These are phyloP conservation scores for Ogataea saltuana DNA, from an alignment of 805 yeast species.

Conservation along the genomic window DNA sequence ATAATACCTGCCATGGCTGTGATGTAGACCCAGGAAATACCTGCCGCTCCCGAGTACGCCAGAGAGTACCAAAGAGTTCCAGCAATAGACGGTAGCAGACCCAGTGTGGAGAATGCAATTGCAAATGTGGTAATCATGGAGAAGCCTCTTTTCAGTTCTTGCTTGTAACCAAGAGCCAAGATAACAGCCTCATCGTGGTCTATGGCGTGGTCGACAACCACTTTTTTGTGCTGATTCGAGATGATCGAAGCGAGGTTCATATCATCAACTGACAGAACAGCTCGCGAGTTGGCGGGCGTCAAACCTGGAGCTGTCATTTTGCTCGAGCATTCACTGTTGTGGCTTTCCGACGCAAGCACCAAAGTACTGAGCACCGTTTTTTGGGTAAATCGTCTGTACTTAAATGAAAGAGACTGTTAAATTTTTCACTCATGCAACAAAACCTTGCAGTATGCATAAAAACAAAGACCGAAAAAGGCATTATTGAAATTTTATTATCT, in stretches of 20 bases:
- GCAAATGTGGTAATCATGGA: conserved; percentile 56
- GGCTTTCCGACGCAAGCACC: too few relatives aligned
- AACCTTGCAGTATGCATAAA: neutral
- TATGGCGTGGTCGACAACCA: conserved; percentile 47
- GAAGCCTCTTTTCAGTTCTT: conserved; percentile 65
- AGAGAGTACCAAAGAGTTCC: conserved; percentile 62
- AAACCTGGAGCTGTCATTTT: too few relatives aligned
- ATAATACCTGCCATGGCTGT: conserved; percentile 56
- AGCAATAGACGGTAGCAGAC: conserved; percentile 66
- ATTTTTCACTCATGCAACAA: conserved; percentile 5
- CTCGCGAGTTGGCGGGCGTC: conserved; percentile 18
- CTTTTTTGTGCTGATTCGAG: conserved; percentile 28
- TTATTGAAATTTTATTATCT: conserved; percentile 4
- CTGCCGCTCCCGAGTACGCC: conserved; percentile 62
- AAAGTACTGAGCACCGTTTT: too few relatives aligned
- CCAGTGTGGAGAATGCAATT: conserved; percentile 64
- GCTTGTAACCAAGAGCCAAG: conserved; percentile 61
- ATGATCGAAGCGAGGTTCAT: conserved; percentile 23
- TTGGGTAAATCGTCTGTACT: too few relatives aligned
- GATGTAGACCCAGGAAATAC: conserved; percentile 64
- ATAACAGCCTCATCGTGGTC: conserved; percentile 54
- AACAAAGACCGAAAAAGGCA: conserved; percentile 4
- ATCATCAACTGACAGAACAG: conserved; percentile 26
- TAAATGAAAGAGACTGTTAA: conserved; percentile 5
- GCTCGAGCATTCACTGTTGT: too few relatives aligned